Evolutionary conservation across 176 grass and related monocot genomes (phyloP).

Genomic region (Microstegium vimineum): DNA sequence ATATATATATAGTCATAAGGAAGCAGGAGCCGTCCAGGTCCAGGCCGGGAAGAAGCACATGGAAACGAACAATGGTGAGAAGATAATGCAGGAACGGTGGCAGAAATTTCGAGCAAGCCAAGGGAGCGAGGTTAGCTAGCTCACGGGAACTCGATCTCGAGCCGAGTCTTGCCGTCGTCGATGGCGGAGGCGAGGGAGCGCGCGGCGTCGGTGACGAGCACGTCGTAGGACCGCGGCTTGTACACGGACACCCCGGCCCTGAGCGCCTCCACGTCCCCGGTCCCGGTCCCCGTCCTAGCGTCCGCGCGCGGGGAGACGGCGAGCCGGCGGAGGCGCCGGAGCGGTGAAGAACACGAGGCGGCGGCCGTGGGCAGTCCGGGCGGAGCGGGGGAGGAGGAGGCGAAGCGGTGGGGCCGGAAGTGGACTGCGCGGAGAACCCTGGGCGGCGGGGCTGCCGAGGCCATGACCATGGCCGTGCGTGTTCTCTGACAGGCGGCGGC

Average conservation of each 20-base stretch:
- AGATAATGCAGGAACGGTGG: background rate
- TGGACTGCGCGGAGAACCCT: constrained; percentile 1
- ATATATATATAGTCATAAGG: too few relatives aligned
- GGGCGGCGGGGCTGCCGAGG: background rate
- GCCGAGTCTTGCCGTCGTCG: constrained; percentile 66
- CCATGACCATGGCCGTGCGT: constrained; percentile 33
- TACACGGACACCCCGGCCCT: constrained; percentile 69
- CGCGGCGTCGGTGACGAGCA: constrained; percentile 79
- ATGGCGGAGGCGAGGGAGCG: constrained; percentile 77
- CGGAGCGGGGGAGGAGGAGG: background rate
- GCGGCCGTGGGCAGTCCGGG: background rate
- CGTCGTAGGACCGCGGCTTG: constrained; percentile 85
- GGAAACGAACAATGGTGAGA: background rate
- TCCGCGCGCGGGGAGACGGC: constrained; percentile 29
- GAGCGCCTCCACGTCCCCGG: constrained; percentile 11
- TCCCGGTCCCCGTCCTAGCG: background rate
- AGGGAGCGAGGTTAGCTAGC: background rate
- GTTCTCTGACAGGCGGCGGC: background rate
- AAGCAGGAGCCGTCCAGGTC: constrained; percentile 3
- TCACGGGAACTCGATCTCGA: constrained; percentile 97
- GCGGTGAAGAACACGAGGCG: constrained; percentile 3
- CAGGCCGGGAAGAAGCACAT: background rate
- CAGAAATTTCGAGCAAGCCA: background rate
- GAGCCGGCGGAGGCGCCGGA: background rate
- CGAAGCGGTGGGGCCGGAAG: background rate